phyloP scores from a whole-genome alignment of 352 stramenopile species.

The Phytophthora hibernalis region DNA sequence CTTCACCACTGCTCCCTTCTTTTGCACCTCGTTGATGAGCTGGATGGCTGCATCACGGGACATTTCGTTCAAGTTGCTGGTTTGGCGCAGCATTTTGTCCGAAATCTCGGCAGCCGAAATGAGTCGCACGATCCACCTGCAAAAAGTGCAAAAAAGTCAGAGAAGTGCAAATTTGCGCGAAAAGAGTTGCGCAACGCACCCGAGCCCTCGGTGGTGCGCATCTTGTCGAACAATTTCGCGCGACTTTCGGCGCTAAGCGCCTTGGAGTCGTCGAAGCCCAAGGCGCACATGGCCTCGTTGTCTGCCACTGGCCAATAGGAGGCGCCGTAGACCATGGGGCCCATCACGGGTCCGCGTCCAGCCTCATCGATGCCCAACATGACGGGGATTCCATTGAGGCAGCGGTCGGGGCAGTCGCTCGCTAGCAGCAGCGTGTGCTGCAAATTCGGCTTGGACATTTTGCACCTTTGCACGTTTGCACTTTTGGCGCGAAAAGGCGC shows the following conservation, averaged over 20 bases:
- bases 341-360: conserved; percentile 93
- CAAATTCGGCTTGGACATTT: conserved; percentile 43
- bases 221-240: conserved; percentile 90
- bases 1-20: conserved; percentile 84
- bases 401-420: conserved; percentile 67
- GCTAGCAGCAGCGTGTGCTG: conserved; percentile 64
- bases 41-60: conserved; percentile 94
- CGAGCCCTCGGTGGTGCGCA: conserved; percentile 71
- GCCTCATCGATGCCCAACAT: conserved; percentile 97
- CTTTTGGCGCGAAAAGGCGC: conserved; percentile 13
- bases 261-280: conserved; percentile 97
- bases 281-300: conserved; percentile 79
- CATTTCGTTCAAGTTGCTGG: conserved; percentile 94
- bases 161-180: background rate
- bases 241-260: conserved; percentile 88
- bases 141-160: background rate
- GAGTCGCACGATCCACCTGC: conserved; percentile 90
- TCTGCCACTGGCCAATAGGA: conserved; percentile 90
- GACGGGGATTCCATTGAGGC: conserved; percentile 71
- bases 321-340: conserved; percentile 95
- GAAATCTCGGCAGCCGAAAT: conserved; percentile 95
- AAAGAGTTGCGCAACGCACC: conserved; percentile 41
- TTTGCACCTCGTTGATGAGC: conserved; percentile 92
- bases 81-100: conserved; percentile 94
- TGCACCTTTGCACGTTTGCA: background rate